Base-by-base conservation (phyloP, 495 filamentous ascomycete species). In the Lasiosphaeria hispida region DNA sequence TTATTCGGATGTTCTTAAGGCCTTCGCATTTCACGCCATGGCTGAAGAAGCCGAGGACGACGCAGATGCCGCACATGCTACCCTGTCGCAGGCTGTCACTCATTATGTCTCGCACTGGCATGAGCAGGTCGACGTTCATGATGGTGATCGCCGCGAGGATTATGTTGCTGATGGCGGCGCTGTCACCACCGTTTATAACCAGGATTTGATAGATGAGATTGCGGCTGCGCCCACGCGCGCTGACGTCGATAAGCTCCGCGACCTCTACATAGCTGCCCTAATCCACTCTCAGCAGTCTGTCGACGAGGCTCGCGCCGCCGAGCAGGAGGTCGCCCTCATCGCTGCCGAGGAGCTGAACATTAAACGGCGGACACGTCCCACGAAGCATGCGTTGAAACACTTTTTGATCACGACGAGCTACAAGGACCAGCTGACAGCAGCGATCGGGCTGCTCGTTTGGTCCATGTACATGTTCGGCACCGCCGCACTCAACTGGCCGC, bases 41-140 rank as follows among this genome's bases (percentile, higher is more conserved):
- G 66, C 61, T 1, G 66, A 69, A 34, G 66, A 69, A 14, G 59
- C 57, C 15, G 59, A 61, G 13, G 49, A 38, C 18, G 55, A 66
- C 18, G 48, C 58, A 40, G 59, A 67, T 7, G 54, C 44, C 5
- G 66, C 66, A 4, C 64, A 64, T 35, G 55, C 40, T 0, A 41
- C 49, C 0, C 55, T 69, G 0, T 55, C 49, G 45, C 47, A 63
- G n/a, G 59, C 64, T 0, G 53, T 69, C 8, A 56, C 58, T 15
- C 63, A 66, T 48, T 69, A 63, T 44, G 66, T 69, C 34, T 66
- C 63, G 6, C 66, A 69, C 40, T 69, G 66, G 66, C 66, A 69
- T 38, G 61, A 64, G 35, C 63, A 64, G 48, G 63, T 69, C 48
- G 66, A 69, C 18, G 14, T 60, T n/a, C 17, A 6, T 1, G 61